These are phyloP conservation scores for Cryptococcus jaspeensis DNA, from an alignment of 1,284 basidiomycete genomes.

Conservation along the genomic window DNA sequence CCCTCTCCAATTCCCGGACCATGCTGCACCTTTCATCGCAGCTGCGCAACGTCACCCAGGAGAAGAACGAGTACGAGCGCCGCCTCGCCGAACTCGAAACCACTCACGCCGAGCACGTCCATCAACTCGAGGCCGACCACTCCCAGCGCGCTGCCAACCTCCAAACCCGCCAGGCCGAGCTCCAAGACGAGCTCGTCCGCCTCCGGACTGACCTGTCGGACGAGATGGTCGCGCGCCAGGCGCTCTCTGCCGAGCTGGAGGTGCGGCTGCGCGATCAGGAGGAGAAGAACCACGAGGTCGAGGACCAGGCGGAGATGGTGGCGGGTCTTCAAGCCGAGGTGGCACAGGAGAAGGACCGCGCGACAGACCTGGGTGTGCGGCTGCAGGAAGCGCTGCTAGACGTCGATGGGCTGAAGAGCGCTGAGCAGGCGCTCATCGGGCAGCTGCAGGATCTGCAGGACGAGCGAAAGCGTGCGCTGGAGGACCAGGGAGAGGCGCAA, in stretches of 20 bases:
- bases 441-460: conserved; percentile 66
- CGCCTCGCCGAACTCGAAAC: conserved; percentile 27
- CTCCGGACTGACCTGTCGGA: conserved; percentile 42
- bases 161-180: conserved; percentile 66
- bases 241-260: conserved; percentile 35
- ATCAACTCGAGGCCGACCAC: conserved; percentile 63
- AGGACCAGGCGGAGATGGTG: conserved; percentile 37
- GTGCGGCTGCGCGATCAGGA: conserved; percentile 35
- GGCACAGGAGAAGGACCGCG: conserved; percentile 57
- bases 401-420: conserved; percentile 57
- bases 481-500: conserved; percentile 70
- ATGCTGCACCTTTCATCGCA: conserved; percentile 10
- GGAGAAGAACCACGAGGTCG: conserved; percentile 30
- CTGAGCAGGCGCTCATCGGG: conserved; percentile 54
- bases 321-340: conserved; percentile 54
- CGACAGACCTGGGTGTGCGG: conserved; percentile 54
- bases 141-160: conserved; percentile 62
- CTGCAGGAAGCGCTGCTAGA: conserved; percentile 66
- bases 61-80: conserved; percentile 24
- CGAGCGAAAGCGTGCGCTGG: conserved; percentile 68
- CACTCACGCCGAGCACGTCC: conserved; percentile 57
- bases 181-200: conserved; percentile 52
- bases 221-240: conserved; percentile 40
- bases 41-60: conserved; percentile 13
- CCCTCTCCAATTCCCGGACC: conserved; percentile 11